These are phyloP conservation scores for Candida krabiensis DNA, from an alignment of 805 yeast genomes.

Conservation along the genomic window DNA sequence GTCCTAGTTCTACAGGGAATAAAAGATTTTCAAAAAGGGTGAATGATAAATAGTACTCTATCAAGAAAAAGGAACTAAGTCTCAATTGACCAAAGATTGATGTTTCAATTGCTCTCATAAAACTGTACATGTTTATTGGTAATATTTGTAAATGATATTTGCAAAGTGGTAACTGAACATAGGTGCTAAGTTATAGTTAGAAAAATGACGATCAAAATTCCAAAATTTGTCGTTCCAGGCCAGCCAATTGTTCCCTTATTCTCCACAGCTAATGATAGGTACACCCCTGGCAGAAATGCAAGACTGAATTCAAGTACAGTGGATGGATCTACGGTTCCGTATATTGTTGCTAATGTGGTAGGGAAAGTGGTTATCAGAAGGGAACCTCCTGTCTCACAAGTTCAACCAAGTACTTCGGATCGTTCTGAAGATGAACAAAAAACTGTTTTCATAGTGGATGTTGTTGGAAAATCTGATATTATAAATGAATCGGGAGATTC, in stretches of 20 bases:
- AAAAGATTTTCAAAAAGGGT: too few relatives aligned
- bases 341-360: conserved; percentile 55
- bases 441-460: conserved; percentile 16
- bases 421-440: conserved; percentile 13
- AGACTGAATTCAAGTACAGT: conserved; percentile 46
- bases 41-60: too few relatives aligned
- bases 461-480: conserved; percentile 26
- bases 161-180: too few relatives aligned
- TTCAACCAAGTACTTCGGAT: conserved; percentile 19
- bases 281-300: conserved; percentile 66
- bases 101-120: too few relatives aligned
- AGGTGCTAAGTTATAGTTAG: too few relatives aligned
- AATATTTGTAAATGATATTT: too few relatives aligned
- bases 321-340: conserved; percentile 38
- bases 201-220: conserved; percentile 31
- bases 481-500: background rate
- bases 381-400: conserved; percentile 9
- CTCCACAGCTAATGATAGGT: conserved; percentile 37
- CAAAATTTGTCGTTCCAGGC: conserved; percentile 70
- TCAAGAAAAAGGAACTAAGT: conserved; percentile 3
- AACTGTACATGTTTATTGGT: too few relatives aligned
- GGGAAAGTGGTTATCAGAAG: conserved; percentile 51
- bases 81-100: too few relatives aligned
- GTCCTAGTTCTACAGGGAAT: too few relatives aligned
- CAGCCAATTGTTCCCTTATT: conserved; percentile 68